Evolutionary conservation across 495 filamentous ascomycete species (phyloP), one percentile per base, ranked within the genome.

Genomic region (Trichoderma erinaceum): DNA sequence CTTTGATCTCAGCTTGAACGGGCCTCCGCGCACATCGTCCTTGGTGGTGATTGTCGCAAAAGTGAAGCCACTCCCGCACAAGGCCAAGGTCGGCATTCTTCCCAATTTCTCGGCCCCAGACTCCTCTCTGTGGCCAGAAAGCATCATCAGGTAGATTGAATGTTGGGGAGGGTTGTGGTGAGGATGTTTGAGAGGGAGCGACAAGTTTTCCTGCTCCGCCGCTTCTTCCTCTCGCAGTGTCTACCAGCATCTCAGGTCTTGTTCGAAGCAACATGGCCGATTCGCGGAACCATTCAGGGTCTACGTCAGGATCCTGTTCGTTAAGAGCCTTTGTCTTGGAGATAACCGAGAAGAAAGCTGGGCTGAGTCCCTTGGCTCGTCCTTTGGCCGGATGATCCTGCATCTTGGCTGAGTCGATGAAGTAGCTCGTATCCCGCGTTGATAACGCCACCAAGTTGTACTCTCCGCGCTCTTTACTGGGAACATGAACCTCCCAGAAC

Each of bases 381-480:
- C 56, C 56, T 25, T 61, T 61, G 56, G 56, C 56, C 25, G 56
- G 56, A 35, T 61, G 56, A 13, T 61, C 56, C 56, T 29, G 23
- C 56, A 61, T 61, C 56, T 61, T 61, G 56, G 56, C 25, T 18
- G 56, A 27, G 56, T 61, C 56, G 25, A 61, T 32, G 56, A 61
- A 18, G 56, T 61, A 61, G 25, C 25, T 61, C 56, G 56, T 61
- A 21, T 61, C 56, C 7, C 56, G 56, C 56, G 56, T 61, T 21
- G 56, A 61, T 25, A 61, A 23, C 2, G 56, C 56, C 56, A 61
- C 56, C 56, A 61, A 23, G 25, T 61, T 29, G 15, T 61, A 61
- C 25, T 61, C 56, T 29, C 56, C 56, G 25, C 10, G 25, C 56
- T 61, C 56, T 25, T 61, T 6, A 23, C 56, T 32, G 7, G 56